Percentiles rank a stretch among this genome's conserved stretches.
Conservation (phyloP, 768 basidiomycete genomes). For the Pholiota microspora region DNA sequence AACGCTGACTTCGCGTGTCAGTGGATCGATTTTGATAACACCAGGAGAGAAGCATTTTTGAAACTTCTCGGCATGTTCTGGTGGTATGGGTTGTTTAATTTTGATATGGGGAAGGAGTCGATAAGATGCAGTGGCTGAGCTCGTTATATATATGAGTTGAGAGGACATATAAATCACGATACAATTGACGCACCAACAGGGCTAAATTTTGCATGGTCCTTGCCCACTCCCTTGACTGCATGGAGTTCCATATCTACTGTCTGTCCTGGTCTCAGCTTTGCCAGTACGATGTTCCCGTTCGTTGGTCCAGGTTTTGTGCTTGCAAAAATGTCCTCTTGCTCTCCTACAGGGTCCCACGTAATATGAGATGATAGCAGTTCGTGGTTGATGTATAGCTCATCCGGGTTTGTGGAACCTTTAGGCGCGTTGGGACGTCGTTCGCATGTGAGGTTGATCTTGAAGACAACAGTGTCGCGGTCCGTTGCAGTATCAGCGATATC, state of each 20-base stretch:
- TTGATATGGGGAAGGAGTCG: conserved; percentile 86
- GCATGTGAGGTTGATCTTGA: conserved; percentile 69
- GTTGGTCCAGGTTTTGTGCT: conserved; percentile 58
- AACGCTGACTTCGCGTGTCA: conserved; percentile 58
- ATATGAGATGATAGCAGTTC: conserved; percentile 68
- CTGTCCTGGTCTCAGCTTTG: conserved; percentile 92
- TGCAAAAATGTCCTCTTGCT: conserved; percentile 64
- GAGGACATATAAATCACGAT: background rate
- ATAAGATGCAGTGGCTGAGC: conserved; percentile 89
- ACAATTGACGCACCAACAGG: conserved; percentile 71
- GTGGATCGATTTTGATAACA: conserved; percentile 63
- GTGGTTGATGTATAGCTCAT: conserved; percentile 69
- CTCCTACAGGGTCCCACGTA: conserved; percentile 78
- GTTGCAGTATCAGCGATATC: conserved; percentile 61
- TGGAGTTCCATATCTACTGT: conserved; percentile 82
- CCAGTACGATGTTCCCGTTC: conserved; percentile 82
- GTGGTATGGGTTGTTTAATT: conserved; percentile 72
- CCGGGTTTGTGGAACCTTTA: conserved; percentile 52
- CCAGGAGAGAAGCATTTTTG: conserved; percentile 84
- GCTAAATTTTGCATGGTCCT: conserved; percentile 95
- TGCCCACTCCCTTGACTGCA: conserved; percentile 89
- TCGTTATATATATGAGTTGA: background rate
- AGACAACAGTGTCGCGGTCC: conserved; percentile 91
- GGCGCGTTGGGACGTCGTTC: conserved; percentile 55
- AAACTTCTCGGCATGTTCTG: conserved; percentile 78